Base-by-base conservation (phyloP, 192 early-diverging fungal species). In the Backusella morwellensis region DNA sequence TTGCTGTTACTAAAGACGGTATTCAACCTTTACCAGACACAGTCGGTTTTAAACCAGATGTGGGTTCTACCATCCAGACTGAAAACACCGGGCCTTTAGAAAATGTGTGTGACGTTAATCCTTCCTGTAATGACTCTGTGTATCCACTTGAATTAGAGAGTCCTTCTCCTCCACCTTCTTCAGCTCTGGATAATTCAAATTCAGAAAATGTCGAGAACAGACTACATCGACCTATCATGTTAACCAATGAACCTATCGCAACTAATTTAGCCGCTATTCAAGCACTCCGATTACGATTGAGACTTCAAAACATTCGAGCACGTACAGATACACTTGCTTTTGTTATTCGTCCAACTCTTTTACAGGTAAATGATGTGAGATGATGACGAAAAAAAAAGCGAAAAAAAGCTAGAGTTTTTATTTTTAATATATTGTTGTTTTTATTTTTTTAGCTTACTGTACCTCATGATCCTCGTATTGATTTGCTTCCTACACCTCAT, bases 401-500 rank as follows among this genome's bases (percentile, higher is more conserved):
- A 40, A 71, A 26, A 59, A 26, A 17, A n/a, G 6, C 5, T n/a
- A 6, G 19, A 50, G 19, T 50, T n/a, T 50, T n/a, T 50, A n/a
- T 50, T 50, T 50, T 2, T 11, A 44, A 19, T n/a, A 19, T 50
- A 50, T 50, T 32, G 2, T 32, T 32, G 2, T 32, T 32, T 1
- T 12, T 54, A 9, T 21, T n/a, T 47, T 47, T 74, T 8, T 35
- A 80, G 79, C 74, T 77, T 12, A 76, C 74, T 21, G 72, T 83
- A 7, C 78, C 81, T 26, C 81, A 83, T 26, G 81, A 83, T 68
- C 78, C 81, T n/a, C 75, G 81, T 29, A 83, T 83, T 32, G 81
- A 83, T 38, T 52, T 78, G 6, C 68, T 83, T 38, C 77, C 81
- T 6, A 68, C 77, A 1, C 34, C 54, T 35, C 81, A 83, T 47